A percentile compares a stretch with the other conserved stretches of the same genome.
Conservation (phyloP, 176 grass and related monocot species). For the Cenchrus americanus region DNA sequence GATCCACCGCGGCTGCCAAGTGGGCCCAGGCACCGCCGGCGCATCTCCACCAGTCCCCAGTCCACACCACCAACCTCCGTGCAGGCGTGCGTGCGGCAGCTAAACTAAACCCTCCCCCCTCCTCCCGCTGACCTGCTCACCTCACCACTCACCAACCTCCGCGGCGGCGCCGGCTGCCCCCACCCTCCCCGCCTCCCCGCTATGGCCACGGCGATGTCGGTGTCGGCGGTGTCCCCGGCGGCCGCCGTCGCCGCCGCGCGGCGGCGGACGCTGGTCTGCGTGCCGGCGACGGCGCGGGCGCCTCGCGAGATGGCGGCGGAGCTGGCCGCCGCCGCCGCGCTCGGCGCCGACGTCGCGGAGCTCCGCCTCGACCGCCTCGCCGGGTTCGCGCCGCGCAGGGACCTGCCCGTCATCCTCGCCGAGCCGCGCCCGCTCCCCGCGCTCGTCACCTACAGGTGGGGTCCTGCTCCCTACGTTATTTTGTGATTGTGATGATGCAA, state of each 20-base stretch:
- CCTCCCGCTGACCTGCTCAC: too few relatives aligned
- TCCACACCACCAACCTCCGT: slow-evolving; percentile 1
- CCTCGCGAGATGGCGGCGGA: slow-evolving; percentile 69
- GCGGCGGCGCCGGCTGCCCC: slow-evolving; percentile 30
- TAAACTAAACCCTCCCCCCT: neutral
- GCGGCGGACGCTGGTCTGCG: slow-evolving; percentile 71
- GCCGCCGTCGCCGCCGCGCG: slow-evolving; percentile 12
- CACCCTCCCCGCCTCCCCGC: neutral
- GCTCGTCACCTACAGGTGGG: slow-evolving; percentile 94
- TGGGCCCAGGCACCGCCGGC: neutral
- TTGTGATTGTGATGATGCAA: neutral
- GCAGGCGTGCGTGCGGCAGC: neutral
- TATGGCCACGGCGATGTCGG: slow-evolving; percentile 47
- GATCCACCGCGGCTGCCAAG: neutral
- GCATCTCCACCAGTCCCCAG: neutral
- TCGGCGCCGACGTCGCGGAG: slow-evolving; percentile 87
- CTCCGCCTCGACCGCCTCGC: slow-evolving; percentile 79
- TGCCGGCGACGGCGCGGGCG: slow-evolving; percentile 73
- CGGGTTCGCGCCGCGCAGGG: slow-evolving; percentile 63
- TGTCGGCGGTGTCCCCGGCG: slow-evolving; percentile 35
- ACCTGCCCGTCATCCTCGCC: slow-evolving; percentile 70
- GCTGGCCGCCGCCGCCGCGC: slow-evolving; percentile 56
- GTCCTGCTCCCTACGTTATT: neutral
- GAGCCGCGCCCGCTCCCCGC: slow-evolving; percentile 69
- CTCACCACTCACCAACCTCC: slow-evolving; percentile 28